Evolutionary conservation across 345 rosid genomes (phyloP).

Genomic region (Euphorbia peplus): DNA sequence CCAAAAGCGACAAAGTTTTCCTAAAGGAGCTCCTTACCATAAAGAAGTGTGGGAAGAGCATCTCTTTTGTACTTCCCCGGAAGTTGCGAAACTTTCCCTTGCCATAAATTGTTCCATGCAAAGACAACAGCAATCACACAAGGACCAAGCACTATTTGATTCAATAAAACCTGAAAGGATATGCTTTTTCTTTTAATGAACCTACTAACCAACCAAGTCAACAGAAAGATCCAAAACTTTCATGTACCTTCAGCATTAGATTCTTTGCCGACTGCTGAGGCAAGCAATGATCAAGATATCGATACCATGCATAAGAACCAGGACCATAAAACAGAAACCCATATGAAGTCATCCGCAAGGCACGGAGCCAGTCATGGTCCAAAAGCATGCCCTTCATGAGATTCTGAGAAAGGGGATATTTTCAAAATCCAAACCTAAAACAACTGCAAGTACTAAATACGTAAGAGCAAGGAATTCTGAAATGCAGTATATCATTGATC

Average conservation of each 20-base stretch:
- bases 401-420: slow-evolving; percentile 34
- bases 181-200: slow-evolving; percentile 1
- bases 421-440: slow-evolving; percentile 23
- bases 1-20: slow-evolving; percentile 17
- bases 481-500: not conserved
- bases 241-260: slow-evolving; percentile 61
- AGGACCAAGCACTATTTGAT: slow-evolving; percentile 90
- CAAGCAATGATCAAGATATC: slow-evolving; percentile 62
- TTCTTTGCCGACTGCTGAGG: slow-evolving; percentile 65
- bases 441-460: slow-evolving; percentile 3
- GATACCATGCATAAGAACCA: slow-evolving; percentile 89
- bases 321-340: slow-evolving; percentile 92
- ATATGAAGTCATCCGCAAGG: slow-evolving; percentile 83
- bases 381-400: slow-evolving; percentile 37
- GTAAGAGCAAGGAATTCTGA: slow-evolving; percentile 4
- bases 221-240: slow-evolving; percentile 4
- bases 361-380: slow-evolving; percentile 81
- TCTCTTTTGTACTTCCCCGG: slow-evolving; percentile 70
- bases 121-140: slow-evolving; percentile 80
- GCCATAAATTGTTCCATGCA: slow-evolving; percentile 94
- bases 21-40: slow-evolving; percentile 43
- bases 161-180: slow-evolving; percentile 64
- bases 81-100: slow-evolving; percentile 65
- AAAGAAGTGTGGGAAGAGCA: slow-evolving; percentile 74
- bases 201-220: slow-evolving; percentile 11